phyloP scores from a whole-genome alignment of 2,329 filamentous ascomycete species.

The Talaromyces sp. region DNA sequence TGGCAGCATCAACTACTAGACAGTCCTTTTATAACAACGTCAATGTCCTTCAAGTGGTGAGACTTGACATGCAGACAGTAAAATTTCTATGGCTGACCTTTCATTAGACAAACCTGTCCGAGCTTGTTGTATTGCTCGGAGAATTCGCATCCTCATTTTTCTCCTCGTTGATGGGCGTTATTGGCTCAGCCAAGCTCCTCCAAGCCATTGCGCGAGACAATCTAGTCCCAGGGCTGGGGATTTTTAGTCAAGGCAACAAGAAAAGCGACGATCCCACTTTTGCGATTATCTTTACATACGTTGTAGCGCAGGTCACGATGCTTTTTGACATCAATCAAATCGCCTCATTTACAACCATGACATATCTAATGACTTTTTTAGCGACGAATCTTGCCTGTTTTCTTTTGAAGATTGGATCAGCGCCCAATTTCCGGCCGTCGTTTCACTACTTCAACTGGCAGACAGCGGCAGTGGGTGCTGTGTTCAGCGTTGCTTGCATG shows the following conservation, averaged over 20 bases:
- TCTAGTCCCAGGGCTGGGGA: slow-evolving; percentile 67
- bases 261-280: slow-evolving; percentile 69
- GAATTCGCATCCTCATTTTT: slow-evolving; percentile 82
- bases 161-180: slow-evolving; percentile 81
- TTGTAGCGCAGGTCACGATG: slow-evolving; percentile 72
- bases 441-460: slow-evolving; percentile 89
- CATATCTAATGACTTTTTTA: slow-evolving; percentile 87
- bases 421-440: slow-evolving; percentile 81
- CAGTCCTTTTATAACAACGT: slow-evolving; percentile 68
- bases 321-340: slow-evolving; percentile 83
- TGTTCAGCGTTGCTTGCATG: slow-evolving; percentile 78
- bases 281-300: slow-evolving; percentile 71
- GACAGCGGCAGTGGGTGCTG: slow-evolving; percentile 68
- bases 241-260: slow-evolving; percentile 70
- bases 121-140: slow-evolving; percentile 68
- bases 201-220: slow-evolving; percentile 78
- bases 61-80: slow-evolving; percentile 14
- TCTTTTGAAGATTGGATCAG: slow-evolving; percentile 77
- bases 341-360: slow-evolving; percentile 85
- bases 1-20: slow-evolving; percentile 72
- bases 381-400: slow-evolving; percentile 87
- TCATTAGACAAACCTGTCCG: slow-evolving; percentile 65
- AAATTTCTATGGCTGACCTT: not conserved
- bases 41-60: slow-evolving; percentile 71
- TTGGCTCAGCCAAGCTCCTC: slow-evolving; percentile 77